Conservation (phyloP, 306 rosid species). For the Cucurbita maxima region DNA sequence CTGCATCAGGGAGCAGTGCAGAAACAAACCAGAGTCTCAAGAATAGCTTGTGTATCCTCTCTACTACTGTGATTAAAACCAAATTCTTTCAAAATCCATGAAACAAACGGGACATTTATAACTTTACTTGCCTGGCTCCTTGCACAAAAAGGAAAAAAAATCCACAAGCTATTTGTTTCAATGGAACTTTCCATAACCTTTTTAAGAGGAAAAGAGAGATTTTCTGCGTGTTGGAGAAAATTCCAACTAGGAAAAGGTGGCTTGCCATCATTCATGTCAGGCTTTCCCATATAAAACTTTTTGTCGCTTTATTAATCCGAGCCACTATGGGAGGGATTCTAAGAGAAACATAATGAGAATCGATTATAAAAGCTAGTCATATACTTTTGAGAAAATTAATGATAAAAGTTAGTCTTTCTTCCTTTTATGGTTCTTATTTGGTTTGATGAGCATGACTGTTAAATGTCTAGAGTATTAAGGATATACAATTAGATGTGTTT, state of each 20-base stretch:
- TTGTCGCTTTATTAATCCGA: not conserved
- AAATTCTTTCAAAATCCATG: too few species aligned
- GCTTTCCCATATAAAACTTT: not conserved
- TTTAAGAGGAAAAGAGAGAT: not conserved
- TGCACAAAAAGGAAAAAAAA: not conserved
- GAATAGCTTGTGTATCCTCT: not conserved
- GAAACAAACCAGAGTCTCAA: not conserved
- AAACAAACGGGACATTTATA: too few species aligned
- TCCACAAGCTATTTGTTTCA: not conserved
- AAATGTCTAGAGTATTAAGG: not conserved
- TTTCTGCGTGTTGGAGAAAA: not conserved
- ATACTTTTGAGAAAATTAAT: not conserved
- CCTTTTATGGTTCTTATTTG: too few species aligned
- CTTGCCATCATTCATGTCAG: not conserved
- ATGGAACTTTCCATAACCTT: not conserved
- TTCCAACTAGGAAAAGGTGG: not conserved
- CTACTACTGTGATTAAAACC: not conserved
- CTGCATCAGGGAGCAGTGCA: not conserved
- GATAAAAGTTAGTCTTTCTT: not conserved
- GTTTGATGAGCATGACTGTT: not conserved
- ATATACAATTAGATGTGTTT: not conserved
- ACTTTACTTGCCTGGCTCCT: too few species aligned
- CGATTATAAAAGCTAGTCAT: not conserved
- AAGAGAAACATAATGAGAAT: not conserved
- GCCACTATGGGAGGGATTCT: not conserved